Evolutionary conservation across 352 stramenopile genomes (phyloP), one percentile per base, ranked within the genome.

Genomic region (Globisporangium nunn): DNA sequence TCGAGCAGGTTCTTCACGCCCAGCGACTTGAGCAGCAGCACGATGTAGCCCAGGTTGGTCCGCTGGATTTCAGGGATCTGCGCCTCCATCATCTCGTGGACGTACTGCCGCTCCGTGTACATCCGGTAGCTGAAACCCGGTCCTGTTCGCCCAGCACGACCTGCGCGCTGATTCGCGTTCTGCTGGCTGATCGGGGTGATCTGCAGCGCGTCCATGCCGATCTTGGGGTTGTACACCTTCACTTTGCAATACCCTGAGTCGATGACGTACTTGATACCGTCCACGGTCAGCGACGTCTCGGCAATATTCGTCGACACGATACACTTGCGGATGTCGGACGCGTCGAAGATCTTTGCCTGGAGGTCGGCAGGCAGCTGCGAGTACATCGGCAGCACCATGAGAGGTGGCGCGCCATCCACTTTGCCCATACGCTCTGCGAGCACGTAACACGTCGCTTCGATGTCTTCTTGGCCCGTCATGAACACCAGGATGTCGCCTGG

Each of bases 391-490:
- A 99, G 78, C 39, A 99, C 81, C 63, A 99, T 87, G 6, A 99
- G 75, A 18, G 96, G 95, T 18, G 93, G 91, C 4, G 93, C 85
- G 44, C 92, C 90, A 35, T 95, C 91, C 14, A 99, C 70, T 48
- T 95, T 91, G 17, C 81, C 86, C 76, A 99, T 98, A n/a, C 96
- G 93, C 57, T 98, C 93, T 12, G 93, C 92, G 3, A 99, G 58
- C 29, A 99, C 85, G 57, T 85, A 96, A 62, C 93, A 98, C 12
- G 89, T 96, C 8, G 92, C 86, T 56, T 99, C 97, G 67, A 99
- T 99, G 65, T 99, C 97, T 73, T 99, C 96, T 74, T 99, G 97
- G 6, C 97, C 97, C 1, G 97, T 99, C 96, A 99, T 99, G 67
- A 99, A 99, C 43, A 99, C 95, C 6, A 99, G 66, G 59, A 99